Evolutionary conservation across 2,329 filamentous ascomycete species (phyloP), one percentile per base, ranked within the genome.

Genomic region (Diplodia mutila): DNA sequence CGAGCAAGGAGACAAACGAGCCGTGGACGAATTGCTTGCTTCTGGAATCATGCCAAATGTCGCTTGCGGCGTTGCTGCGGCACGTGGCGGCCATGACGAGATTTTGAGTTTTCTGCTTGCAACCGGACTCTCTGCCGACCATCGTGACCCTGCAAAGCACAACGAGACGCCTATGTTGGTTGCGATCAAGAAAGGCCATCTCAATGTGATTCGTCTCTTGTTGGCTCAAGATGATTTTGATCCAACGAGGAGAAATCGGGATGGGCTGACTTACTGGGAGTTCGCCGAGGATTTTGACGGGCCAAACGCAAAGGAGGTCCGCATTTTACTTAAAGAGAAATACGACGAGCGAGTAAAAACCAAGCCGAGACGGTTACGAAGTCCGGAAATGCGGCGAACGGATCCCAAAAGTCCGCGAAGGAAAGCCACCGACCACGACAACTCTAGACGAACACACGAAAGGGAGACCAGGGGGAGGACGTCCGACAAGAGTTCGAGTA

Each of bases 131-230:
- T 79, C 80, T 68, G 79, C 82, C 46, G 79, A 82, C 66, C 85
- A 87, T 21, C 57, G 66, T 2, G 84, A 90, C 73, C 84, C 87
- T 8, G 92, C 95, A 72, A 93, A 93, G 51, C 93, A 95, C 67
- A 90, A 91, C 74, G 91, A 94, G 63, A 98, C 94, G 0, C 95
- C 95, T 1, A 96, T 99, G 84, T 86, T 97, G 46, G 93, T 94
- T 68, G 94, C 95, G 1, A 97, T 99, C 71, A 94, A 95, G 18
- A 91, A 94, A 72, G 88, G 87, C 4, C 95, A 97, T 73, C 86
- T 95, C 61, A 91, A 92, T 71, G 92, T 97, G 67, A 88, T 99
- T 53, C 87, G 91, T 67, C 82, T 97, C 12, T 85, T 97, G 8
- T 82, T 97, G 7, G 89, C 89, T 69, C 92, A 95, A 73, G 86